Percentiles rank a stretch among this genome's conserved stretches.
These are phyloP conservation scores for Sporothrix protearum DNA, from an alignment of 2,329 filamentous ascomycete species.

Conservation along the genomic window DNA sequence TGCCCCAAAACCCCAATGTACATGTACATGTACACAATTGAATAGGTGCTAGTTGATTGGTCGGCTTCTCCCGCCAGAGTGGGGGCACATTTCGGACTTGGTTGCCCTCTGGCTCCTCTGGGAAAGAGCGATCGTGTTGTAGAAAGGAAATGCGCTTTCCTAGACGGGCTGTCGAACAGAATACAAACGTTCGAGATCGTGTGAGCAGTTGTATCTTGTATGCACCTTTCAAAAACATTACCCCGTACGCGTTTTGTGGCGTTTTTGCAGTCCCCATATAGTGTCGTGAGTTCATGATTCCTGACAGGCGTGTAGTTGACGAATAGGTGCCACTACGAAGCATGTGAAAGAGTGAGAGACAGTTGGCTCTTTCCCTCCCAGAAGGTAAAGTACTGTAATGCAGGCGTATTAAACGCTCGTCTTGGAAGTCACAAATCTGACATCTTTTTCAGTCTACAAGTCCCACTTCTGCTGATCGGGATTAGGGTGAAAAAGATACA, in stretches of 20 bases:
- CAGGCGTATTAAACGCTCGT: too few species aligned
- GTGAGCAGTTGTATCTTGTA: neutral
- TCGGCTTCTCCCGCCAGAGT: neutral
- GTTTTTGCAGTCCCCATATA: neutral
- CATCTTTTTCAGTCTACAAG: too few species aligned
- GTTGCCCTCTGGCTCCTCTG: too few species aligned
- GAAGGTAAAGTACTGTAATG: conserved; percentile 7
- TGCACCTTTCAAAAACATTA: neutral
- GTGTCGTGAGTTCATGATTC: neutral
- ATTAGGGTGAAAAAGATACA: too few species aligned
- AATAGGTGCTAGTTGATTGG: conserved; percentile 6
- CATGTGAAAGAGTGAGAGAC: conserved; percentile 5
- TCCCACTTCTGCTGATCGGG: too few species aligned
- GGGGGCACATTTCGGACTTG: neutral
- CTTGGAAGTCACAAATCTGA: too few species aligned
- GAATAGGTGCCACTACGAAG: neutral
- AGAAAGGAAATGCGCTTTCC: neutral
- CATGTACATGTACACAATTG: neutral
- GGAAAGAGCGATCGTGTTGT: neutral
- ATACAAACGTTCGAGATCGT: neutral
- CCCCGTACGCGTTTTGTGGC: neutral
- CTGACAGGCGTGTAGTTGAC: neutral
- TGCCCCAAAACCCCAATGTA: neutral
- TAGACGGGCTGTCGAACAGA: neutral
- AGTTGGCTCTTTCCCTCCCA: neutral